Conservation (phyloP, 805 yeast genomes). For the Myxozyma neotropica region DNA sequence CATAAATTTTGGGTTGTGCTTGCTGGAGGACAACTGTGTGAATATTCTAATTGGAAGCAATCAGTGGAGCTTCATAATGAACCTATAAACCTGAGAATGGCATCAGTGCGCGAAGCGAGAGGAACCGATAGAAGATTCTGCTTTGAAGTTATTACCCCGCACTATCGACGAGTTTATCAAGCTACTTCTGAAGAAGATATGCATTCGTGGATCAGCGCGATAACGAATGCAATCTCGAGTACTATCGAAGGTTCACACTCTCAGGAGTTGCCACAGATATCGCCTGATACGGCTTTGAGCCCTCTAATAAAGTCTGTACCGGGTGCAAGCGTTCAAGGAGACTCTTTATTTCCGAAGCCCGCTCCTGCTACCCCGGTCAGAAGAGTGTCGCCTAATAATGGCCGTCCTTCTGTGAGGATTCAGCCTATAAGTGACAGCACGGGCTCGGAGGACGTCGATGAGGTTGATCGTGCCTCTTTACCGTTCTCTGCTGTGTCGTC, state of each 20-base stretch:
- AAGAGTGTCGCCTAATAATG: neutral
- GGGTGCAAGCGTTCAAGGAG: neutral
- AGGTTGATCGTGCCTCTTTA: neutral
- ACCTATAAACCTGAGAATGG: constrained; percentile 71
- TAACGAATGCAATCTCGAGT: constrained; percentile 55
- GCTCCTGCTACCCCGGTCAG: constrained; percentile 6
- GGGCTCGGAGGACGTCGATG: neutral
- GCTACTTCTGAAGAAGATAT: constrained; percentile 70
- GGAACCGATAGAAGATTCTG: constrained; percentile 54
- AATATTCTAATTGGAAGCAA: constrained; percentile 78
- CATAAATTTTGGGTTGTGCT: constrained; percentile 86
- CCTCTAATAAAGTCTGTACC: neutral
- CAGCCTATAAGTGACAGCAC: neutral
- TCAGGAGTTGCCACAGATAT: neutral
- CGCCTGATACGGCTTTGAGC: neutral
- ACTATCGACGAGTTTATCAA: constrained; percentile 73
- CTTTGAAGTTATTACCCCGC: constrained; percentile 74
- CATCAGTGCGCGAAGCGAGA: constrained; percentile 56
- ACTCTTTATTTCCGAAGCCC: constrained; percentile 8
- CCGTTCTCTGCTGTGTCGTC: neutral
- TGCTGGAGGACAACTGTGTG: constrained; percentile 65
- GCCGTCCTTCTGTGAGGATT: neutral
- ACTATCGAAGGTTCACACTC: constrained; percentile 47
- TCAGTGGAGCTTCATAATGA: constrained; percentile 62
- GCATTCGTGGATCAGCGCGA: constrained; percentile 65